Conservation (phyloP, 2,329 filamentous ascomycete species). For the Plenodomus biglobosus region DNA sequence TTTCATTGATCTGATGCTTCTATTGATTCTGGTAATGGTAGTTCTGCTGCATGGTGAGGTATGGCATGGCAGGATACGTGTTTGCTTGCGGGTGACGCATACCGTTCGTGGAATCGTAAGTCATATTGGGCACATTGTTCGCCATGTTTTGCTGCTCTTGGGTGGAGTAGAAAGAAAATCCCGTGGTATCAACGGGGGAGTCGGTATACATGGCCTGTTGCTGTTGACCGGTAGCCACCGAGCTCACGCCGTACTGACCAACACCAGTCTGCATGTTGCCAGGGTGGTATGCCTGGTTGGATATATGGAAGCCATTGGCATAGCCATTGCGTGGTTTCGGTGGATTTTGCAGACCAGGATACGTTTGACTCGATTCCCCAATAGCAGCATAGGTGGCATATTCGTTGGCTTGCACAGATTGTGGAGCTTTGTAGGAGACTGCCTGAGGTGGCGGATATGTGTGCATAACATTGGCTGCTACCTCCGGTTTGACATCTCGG, state of each 20-base stretch:
- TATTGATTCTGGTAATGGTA: constrained; percentile 32
- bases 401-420: constrained; percentile 18
- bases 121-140: constrained; percentile 25
- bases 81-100: constrained; percentile 36
- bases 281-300: constrained; percentile 30
- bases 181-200: constrained; percentile 42
- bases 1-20: too few relatives aligned
- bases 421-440: constrained; percentile 24
- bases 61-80: constrained; percentile 39
- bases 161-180: constrained; percentile 37
- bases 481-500: constrained; percentile 21
- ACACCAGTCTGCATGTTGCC: constrained; percentile 26
- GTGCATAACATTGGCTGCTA: constrained; percentile 36
- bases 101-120: constrained; percentile 28
- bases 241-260: constrained; percentile 32
- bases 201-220: constrained; percentile 38
- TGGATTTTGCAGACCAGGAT: constrained; percentile 38
- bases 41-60: constrained; percentile 34
- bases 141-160: constrained; percentile 34
- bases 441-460: constrained; percentile 45
- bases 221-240: constrained; percentile 33
- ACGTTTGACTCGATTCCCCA: constrained; percentile 31
- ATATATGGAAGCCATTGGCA: constrained; percentile 33
- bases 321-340: constrained; percentile 34
- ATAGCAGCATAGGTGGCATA: constrained; percentile 27